A percentile compares a stretch with the other conserved stretches of the same genome.
phyloP scores from a whole-genome alignment of 768 basidiomycete genomes.

The Pleurotus djamor region DNA sequence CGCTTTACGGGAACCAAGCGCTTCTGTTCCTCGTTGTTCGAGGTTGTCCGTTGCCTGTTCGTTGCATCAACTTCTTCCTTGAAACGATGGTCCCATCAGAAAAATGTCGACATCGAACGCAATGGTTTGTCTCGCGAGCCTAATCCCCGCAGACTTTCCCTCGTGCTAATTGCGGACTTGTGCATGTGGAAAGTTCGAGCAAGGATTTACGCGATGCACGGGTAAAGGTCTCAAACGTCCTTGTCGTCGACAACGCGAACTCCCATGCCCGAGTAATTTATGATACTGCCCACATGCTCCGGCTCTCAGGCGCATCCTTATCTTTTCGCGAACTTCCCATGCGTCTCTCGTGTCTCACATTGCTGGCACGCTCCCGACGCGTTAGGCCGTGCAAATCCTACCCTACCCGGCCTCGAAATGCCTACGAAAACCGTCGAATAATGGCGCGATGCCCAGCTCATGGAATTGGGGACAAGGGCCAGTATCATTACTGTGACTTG shows the following conservation, averaged over 20 bases:
- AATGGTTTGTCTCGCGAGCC: neutral
- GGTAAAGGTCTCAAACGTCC: neutral
- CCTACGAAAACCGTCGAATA: too few species aligned
- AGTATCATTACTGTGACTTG: neutral
- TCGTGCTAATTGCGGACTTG: neutral
- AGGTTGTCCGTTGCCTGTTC: too few species aligned
- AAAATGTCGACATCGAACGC: neutral
- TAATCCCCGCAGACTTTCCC: neutral
- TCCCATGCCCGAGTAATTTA: slow-evolving; percentile 2
- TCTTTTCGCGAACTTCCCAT: neutral
- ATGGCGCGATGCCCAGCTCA: too few species aligned
- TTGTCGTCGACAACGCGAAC: neutral
- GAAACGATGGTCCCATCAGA: too few species aligned
- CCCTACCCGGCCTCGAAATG: too few species aligned
- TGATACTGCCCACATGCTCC: slow-evolving; percentile 5
- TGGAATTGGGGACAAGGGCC: too few species aligned
- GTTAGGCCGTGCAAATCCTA: neutral
- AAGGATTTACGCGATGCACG: neutral
- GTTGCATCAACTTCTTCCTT: too few species aligned
- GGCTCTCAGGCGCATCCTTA: slow-evolving; percentile 4
- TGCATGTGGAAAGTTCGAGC: neutral
- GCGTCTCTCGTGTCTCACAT: neutral
- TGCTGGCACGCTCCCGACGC: neutral
- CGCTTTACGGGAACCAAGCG: too few species aligned
- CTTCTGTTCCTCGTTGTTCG: too few species aligned